Conservation (phyloP, 176 grass and related monocot genomes). For the Metroxylon sagu region DNA sequence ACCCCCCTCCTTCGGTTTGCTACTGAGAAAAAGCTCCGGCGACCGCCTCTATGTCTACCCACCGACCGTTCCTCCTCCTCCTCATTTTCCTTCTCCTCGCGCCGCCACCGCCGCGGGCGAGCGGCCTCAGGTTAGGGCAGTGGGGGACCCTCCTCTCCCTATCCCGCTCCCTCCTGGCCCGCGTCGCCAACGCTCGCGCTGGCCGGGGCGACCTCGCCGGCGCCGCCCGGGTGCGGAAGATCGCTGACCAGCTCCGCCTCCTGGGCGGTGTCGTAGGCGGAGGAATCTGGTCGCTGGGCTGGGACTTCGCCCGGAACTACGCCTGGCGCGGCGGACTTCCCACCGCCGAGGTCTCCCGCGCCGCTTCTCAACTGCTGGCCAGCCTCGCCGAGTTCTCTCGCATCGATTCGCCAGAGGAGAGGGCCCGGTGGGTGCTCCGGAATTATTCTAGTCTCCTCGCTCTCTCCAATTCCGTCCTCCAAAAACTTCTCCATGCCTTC, state of each 20-base stretch:
- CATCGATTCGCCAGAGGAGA: constrained; percentile 26
- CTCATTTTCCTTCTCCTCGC: constrained; percentile 30
- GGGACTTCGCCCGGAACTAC: constrained; percentile 90
- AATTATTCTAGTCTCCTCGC: constrained; percentile 47
- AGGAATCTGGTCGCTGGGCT: constrained; percentile 43
- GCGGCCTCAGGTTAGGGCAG: constrained; percentile 35
- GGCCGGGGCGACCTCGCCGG: constrained; percentile 48
- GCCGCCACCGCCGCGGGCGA: constrained; percentile 6
- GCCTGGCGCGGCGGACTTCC: constrained; percentile 29
- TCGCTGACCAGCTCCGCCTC: constrained; percentile 44
- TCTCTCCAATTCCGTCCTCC: constrained; percentile 35
- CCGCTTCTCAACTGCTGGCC: constrained; percentile 27
- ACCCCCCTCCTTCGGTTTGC: no score
- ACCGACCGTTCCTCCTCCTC: background rate
- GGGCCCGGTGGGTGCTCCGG: constrained; percentile 38
- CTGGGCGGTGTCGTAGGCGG: constrained; percentile 26
- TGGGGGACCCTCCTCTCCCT: constrained; percentile 51
- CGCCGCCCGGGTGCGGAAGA: constrained; percentile 36
- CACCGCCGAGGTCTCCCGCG: constrained; percentile 20
- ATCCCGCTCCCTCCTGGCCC: constrained; percentile 79
- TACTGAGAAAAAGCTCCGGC: no score
- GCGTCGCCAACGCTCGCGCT: constrained; percentile 51
- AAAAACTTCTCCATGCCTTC: constrained; percentile 62
- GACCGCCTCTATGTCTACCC: no score
- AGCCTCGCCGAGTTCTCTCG: constrained; percentile 50